These are phyloP conservation scores for Hyaloscypha bicolor DNA, from an alignment of 495 filamentous ascomycete genomes.

Conservation along the genomic window DNA sequence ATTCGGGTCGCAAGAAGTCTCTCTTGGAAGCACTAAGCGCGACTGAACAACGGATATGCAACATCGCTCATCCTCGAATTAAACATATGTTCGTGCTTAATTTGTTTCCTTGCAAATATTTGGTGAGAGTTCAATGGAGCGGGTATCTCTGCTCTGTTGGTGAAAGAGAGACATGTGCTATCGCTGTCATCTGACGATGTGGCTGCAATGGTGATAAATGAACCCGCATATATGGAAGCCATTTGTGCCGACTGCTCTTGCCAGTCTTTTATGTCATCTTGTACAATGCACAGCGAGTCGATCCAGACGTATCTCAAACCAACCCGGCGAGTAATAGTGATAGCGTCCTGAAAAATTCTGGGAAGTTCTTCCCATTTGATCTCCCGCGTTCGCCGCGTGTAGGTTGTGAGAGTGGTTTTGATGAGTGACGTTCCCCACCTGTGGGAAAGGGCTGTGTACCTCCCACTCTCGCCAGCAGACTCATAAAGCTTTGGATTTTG, in stretches of 20 bases:
- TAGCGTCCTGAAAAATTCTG: conserved; percentile 36
- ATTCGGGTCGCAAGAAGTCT: background rate
- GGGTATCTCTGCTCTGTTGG: background rate
- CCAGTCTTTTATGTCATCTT: conserved; percentile 34
- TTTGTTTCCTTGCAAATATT: background rate
- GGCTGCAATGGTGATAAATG: conserved; percentile 32
- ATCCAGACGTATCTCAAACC: conserved; percentile 38
- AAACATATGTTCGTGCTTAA: background rate
- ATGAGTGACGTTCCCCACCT: no score
- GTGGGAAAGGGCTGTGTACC: no score
- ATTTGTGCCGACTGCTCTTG: conserved; percentile 30
- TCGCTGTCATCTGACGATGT: conserved; percentile 4
- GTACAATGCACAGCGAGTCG: conserved; percentile 38
- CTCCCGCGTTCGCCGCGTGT: no score
- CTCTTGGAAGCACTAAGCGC: background rate
- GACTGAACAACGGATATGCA: background rate
- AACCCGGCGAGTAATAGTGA: conserved; percentile 31
- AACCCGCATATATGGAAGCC: conserved; percentile 30
- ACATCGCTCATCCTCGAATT: background rate
- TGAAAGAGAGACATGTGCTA: background rate
- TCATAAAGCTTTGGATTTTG: no score
- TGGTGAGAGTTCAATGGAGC: background rate
- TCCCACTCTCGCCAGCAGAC: no score
- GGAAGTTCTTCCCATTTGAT: conserved; percentile 5
- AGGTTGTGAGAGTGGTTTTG: no score